Percentiles rank a stretch among this genome's conserved stretches.
phyloP scores from a whole-genome alignment of 2,329 filamentous ascomycete species.

The Fusarium sp. region DNA sequence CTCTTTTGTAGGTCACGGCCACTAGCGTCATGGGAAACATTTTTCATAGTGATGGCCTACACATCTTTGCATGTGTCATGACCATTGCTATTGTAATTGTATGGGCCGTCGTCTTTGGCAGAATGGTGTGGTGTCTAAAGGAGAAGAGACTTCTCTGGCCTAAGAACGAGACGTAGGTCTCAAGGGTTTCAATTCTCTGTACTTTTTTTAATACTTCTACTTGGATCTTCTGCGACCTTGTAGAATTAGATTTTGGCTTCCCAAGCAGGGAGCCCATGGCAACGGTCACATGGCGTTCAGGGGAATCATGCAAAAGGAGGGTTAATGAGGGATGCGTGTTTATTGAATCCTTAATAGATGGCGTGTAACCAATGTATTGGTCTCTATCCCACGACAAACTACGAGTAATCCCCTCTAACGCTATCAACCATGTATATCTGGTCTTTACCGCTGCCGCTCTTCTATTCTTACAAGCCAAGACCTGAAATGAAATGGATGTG shows the following conservation, averaged over 20 bases:
- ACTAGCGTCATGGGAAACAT: slow-evolving; percentile 77
- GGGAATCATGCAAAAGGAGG: background rate
- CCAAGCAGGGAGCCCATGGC: background rate
- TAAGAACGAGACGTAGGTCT: slow-evolving; percentile 59
- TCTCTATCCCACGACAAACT: background rate
- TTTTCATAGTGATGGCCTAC: slow-evolving; percentile 68
- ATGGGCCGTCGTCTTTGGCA: slow-evolving; percentile 75
- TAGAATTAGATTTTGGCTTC: background rate
- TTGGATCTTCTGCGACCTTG: background rate
- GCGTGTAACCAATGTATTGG: background rate
- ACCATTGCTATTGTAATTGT: slow-evolving; percentile 72
- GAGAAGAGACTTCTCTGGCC: slow-evolving; percentile 81
- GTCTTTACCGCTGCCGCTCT: background rate
- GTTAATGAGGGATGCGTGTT: background rate
- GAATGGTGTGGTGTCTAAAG: slow-evolving; percentile 77
- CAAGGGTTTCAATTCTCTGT: background rate
- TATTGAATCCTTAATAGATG: background rate
- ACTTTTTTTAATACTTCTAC: background rate
- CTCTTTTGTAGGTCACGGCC: slow-evolving; percentile 65
- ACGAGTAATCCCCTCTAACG: background rate
- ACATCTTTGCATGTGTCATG: slow-evolving; percentile 76
- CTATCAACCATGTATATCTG: background rate
- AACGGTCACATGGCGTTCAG: background rate
- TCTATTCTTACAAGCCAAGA: slow-evolving; percentile 17
- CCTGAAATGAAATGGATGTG: slow-evolving; percentile 2